A percentile compares a stretch with the other conserved stretches of the same genome.
Conservation (phyloP, 176 grass and related monocot species). For the Lolium rigidum region DNA sequence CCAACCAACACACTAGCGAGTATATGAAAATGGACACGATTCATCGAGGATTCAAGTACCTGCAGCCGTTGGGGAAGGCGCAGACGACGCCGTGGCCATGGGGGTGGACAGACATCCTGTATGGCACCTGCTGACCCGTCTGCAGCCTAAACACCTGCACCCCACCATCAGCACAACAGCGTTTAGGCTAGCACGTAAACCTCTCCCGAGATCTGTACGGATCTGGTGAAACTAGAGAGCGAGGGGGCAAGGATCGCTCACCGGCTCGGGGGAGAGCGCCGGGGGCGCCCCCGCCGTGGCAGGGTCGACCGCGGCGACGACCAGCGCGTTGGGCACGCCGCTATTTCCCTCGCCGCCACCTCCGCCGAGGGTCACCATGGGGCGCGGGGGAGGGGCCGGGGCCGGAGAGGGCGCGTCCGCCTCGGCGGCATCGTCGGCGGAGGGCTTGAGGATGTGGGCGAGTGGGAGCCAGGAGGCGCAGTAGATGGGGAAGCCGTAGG, state of each 20-base stretch:
- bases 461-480: slow-evolving; percentile 84
- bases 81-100: slow-evolving; percentile 68
- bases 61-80: slow-evolving; percentile 81
- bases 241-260: slow-evolving; percentile 39
- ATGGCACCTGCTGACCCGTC: slow-evolving; percentile 71
- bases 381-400: neutral
- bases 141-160: slow-evolving; percentile 67
- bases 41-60: slow-evolving; percentile 42
- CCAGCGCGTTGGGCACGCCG: slow-evolving; percentile 85
- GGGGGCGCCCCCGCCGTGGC: neutral
- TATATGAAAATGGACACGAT: neutral
- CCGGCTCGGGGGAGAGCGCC: slow-evolving; percentile 57
- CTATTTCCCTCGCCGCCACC: slow-evolving; percentile 82
- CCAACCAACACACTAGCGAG: neutral
- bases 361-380: slow-evolving; percentile 65
- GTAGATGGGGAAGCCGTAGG: slow-evolving; percentile 96
- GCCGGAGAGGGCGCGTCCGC: neutral
- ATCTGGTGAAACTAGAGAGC: slow-evolving; percentile 20
- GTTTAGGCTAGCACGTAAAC: slow-evolving; percentile 17
- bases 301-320: slow-evolving; percentile 55
- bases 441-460: slow-evolving; percentile 54
- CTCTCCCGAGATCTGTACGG: neutral
- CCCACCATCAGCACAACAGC: neutral
- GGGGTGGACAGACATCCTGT: slow-evolving; percentile 93
- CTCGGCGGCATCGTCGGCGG: slow-evolving; percentile 8